Evolutionary conservation across 2,329 filamentous ascomycete species (phyloP).

Genomic region (Cytospora leucostoma): DNA sequence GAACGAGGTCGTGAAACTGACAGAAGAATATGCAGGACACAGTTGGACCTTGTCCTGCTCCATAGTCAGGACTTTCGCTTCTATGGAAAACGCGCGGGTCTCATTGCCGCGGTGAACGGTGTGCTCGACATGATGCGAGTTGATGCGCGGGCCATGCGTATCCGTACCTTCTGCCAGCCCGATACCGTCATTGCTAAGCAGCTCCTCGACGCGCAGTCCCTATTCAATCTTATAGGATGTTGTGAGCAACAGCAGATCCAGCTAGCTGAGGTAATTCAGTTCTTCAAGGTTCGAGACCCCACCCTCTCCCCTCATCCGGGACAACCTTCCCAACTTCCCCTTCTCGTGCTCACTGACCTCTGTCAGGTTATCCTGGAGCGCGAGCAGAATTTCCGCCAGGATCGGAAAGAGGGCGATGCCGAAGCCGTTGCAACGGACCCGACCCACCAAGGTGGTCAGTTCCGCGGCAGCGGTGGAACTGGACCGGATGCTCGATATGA

Average conservation of each 20-base stretch:
- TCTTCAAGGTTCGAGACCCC: conserved; percentile 48
- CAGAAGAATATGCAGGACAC: conserved; percentile 40
- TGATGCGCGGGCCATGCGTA: conserved; percentile 53
- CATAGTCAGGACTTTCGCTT: conserved; percentile 58
- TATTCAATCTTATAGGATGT: conserved; percentile 53
- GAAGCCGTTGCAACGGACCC: conserved; percentile 1
- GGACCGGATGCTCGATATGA: conserved; percentile 15
- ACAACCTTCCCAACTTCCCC: not conserved
- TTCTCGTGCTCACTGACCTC: conserved; percentile 47
- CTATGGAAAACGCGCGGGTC: conserved; percentile 49
- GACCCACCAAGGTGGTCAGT: not conserved
- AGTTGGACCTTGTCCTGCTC: conserved; percentile 54
- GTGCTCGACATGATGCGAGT: conserved; percentile 54
- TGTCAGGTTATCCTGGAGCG: conserved; percentile 56
- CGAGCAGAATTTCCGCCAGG: conserved; percentile 38
- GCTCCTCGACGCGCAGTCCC: conserved; percentile 53
- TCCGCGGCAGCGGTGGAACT: conserved; percentile 15
- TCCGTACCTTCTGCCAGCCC: conserved; percentile 60
- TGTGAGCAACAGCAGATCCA: conserved; percentile 46
- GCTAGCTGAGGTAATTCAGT: conserved; percentile 53
- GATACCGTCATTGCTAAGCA: conserved; percentile 61
- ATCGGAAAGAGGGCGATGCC: conserved; percentile 11
- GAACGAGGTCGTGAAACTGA: not conserved
- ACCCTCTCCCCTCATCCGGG: not conserved
- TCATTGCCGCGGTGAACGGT: conserved; percentile 46